Base-by-base conservation (phyloP, 208 protist species). In the Phytomonas serpens region DNA sequence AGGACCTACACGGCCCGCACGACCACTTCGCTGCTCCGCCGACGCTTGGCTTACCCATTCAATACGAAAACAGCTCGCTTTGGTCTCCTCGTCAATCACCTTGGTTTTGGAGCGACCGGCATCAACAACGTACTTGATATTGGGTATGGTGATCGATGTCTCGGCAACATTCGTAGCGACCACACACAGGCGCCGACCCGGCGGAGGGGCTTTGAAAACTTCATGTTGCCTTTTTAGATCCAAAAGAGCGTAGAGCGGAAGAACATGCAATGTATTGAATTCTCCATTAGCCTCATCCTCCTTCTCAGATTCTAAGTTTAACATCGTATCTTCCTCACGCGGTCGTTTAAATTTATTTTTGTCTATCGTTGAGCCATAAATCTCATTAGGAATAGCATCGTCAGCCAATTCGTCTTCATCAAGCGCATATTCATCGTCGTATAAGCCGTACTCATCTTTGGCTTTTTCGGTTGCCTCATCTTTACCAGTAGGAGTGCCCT, bases 151-250 rank as follows among this genome's bases (percentile, higher is more conserved):
- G 30, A 99, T 85, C 64, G 98, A 99, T 4, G 99, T 99, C 83
- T 99, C 99, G n/a, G 99, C 99, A 1, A 99, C 93, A 85, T 99
- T 99, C 37, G 99, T 99, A 30, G 99, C 94, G 13, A 99, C 89
- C 37, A 99, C 97, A 70, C 98, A 95, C 38, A 99, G 86, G 32
- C 99, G 91, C 34, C 79, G 90, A 14, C 93, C 94, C 10, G 70
- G 65, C 14, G 97, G 97, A 38, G 96, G 86, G 0, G 75, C 71
- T 74, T 97, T 75, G 76, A 98, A 98, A 37, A 98, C 96, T 67
- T 92, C 78, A 79, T 98, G 93, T 80, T 99, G 98, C 75, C 92
- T 81, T 34, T 80, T n/a, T 61, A 91, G 88, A 67, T 98, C 84
- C 23, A 99, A 85, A 64, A 98, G 78, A 4, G 98, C 92, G 82